Evolutionary conservation across 768 basidiomycete genomes (phyloP), one percentile per base, ranked within the genome.

Genomic region (Suillus cothurnatus): DNA sequence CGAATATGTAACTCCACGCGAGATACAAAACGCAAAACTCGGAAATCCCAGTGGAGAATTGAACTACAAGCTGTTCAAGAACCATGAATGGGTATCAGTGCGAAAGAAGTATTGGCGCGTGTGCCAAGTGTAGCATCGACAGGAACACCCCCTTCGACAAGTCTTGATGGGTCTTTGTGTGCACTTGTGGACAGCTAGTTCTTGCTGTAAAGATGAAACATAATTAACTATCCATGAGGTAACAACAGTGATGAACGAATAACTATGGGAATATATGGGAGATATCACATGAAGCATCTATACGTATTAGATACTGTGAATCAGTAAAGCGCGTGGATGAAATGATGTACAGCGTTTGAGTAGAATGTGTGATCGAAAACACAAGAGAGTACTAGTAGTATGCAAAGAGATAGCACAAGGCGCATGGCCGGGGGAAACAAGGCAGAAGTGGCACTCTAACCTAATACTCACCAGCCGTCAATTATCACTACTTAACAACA

Each of bases 401-500:
- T 77, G 68, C 53, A 39, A 47, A 66, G 21, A 58, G 57, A 67
- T 67, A 66, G 11, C 31, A 68, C 61, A 59, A 53, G 8, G 61
- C 47, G 61, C 43, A 61, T n/a, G 67, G 23, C 43, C 66, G 32
- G 6, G 9, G 23, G 26, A 38, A 28, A 28, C 39, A 14, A 59
- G 39, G 26, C 12, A 41, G 9, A 12, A 41, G 26, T 21, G 6
- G 57, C 39, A 19, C 23, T 12, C 57, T 28, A 26, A 39, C 57
- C 12, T 23, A 23, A 45, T 45, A n/a, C 43, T 57, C 56, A 57
- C 56, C 36, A 58, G 9, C 23, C 15, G 56, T 58, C 36, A 0
- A 39, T 28, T 19, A 58, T 39, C 36, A 17, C 6, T 17, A 23
- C 15, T 78, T 82, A 91, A 76, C 92, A 93, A 75, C 92, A 93